Evolutionary conservation across 2,329 filamentous ascomycete genomes (phyloP), one percentile per base, ranked within the genome.

Genomic region (Podosphaera leucotricha): DNA sequence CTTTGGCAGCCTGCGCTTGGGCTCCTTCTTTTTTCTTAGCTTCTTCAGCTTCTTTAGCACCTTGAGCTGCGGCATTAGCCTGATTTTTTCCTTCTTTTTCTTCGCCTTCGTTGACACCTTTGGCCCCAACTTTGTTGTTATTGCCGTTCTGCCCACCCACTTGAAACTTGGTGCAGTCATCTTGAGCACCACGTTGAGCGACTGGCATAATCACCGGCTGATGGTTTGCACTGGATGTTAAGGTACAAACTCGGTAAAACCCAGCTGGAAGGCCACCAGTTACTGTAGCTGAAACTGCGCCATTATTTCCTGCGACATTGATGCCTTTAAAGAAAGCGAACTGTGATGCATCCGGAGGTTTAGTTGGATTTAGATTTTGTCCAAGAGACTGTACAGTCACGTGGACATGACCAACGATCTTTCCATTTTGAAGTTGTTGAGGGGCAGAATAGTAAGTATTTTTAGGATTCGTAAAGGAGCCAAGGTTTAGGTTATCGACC

Each of bases 111-210:
- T n/a, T n/a, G n/a, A n/a, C n/a, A n/a, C n/a, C n/a, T n/a, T 47
- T 46, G 3, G 44, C 46, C 16, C 43, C 47, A 15, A 49, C 49
- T 15, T 50, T 45, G 11, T 35, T 43, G n/a, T 48, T 46, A 35
- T 45, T 39, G 20, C 18, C 19, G 22, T 18, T 28, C 33, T 18
- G n/a, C 36, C 28, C 41, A 21, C 28, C 41, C 36, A 65, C 62
- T 18, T 55, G 59, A 46, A 66, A 64, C 48, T 63, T 64, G 16
- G 56, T 60, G 49, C 64, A 66, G 49, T 66, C 64, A 48, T 66
- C 64, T 24, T 61, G 56, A 36, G 61, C 55, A 48, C 64, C 64
- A 46, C 64, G 58, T 53, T 64, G 62, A 33, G 63, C 63, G 36
- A 66, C 59, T 21, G 61, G 61, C 61, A 64, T 64, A 18, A 61